Evolutionary conservation across 2,329 filamentous ascomycete genomes (phyloP).

Genomic region (Xenoacremonium recifei): DNA sequence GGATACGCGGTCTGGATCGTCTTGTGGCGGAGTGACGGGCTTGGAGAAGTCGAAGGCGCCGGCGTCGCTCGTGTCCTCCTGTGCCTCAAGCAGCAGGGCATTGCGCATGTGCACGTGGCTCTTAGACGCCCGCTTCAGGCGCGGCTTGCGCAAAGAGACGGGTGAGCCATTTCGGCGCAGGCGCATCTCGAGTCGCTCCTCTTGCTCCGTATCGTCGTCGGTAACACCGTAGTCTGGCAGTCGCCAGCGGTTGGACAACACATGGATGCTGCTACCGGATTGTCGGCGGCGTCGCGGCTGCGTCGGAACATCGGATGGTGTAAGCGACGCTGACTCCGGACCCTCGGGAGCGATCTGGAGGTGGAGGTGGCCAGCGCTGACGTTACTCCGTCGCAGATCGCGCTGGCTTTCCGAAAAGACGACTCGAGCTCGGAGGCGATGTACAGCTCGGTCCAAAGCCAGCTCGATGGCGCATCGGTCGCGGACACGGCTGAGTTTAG

Average conservation of each 20-base stretch:
- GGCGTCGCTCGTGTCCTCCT: conserved; percentile 13
- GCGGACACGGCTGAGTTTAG: conserved; percentile 78
- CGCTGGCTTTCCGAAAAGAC: conserved; percentile 67
- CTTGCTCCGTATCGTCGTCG: conserved; percentile 43
- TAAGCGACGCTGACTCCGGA: conserved; percentile 16
- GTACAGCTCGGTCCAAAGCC: conserved; percentile 74
- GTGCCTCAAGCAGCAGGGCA: conserved; percentile 14
- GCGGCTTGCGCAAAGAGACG: conserved; percentile 35
- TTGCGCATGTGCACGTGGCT: conserved; percentile 34
- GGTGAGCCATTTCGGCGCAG: conserved; percentile 29
- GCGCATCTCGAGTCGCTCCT: conserved; percentile 43
- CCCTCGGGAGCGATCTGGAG: conserved; percentile 16
- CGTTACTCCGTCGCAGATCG: conserved; percentile 50
- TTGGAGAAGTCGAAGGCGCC: conserved; percentile 37
- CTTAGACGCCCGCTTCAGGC: conserved; percentile 40
- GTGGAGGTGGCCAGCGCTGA: conserved; percentile 27
- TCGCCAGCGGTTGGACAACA: conserved; percentile 34
- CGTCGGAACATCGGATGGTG: conserved; percentile 23
- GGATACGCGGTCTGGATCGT: background rate
- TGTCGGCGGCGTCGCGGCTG: conserved; percentile 44
- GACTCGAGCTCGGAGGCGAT: conserved; percentile 64
- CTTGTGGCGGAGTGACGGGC: conserved; percentile 26
- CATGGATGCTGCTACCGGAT: conserved; percentile 49
- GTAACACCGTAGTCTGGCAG: conserved; percentile 39
- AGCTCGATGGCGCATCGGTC: conserved; percentile 89